A percentile compares a stretch with the other conserved stretches of the same genome.
Conservation (phyloP, 805 yeast species). For the Pichia pseudocactophila region DNA sequence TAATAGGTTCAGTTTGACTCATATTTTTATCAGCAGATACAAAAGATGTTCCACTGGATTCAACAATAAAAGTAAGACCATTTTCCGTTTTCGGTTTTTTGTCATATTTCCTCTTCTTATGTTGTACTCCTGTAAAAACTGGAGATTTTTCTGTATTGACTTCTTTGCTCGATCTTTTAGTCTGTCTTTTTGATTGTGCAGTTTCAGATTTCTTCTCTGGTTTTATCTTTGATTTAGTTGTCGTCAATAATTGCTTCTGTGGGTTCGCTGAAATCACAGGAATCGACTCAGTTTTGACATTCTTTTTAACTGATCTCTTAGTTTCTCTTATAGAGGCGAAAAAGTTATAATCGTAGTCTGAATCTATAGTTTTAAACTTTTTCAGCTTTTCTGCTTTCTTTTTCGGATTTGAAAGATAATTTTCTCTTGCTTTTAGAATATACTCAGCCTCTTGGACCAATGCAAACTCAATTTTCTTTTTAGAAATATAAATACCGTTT, state of each 20-base stretch:
- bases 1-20: no score
- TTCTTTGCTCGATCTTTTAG: neutral
- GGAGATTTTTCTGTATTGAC: neutral
- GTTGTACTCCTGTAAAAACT: neutral
- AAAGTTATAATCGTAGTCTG: conserved; percentile 6
- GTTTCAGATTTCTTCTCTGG: conserved; percentile 3
- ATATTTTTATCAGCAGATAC: neutral
- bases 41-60: neutral
- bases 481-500: conserved; percentile 27
- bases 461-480: conserved; percentile 58
- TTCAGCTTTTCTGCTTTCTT: conserved; percentile 1
- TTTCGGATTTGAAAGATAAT: conserved; percentile 17
- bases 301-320: neutral
- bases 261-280: neutral
- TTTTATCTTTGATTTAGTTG: neutral
- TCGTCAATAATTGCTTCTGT: neutral
- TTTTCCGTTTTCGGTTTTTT: conserved; percentile 6
- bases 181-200: neutral
- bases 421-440: conserved; percentile 43
- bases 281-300: neutral
- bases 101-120: conserved; percentile 4
- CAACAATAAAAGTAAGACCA: conserved; percentile 2
- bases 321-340: conserved; percentile 3
- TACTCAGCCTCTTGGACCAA: conserved; percentile 50
- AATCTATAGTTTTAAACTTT: conserved; percentile 11